phyloP scores from a whole-genome alignment of 805 yeast species.

The Lipomyces yamanashiensis region DNA sequence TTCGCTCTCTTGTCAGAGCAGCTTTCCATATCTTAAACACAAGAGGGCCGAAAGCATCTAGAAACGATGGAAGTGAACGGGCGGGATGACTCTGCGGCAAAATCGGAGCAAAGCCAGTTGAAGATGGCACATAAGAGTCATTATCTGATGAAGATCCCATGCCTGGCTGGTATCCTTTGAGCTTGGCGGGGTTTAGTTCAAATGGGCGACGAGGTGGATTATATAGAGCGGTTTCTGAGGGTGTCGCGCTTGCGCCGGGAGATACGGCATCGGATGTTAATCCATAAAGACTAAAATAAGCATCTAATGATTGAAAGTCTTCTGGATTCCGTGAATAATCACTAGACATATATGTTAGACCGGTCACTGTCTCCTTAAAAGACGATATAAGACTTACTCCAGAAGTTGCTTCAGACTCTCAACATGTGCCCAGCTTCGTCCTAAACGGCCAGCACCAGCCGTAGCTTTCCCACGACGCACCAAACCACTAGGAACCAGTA shows the following conservation, averaged over 20 bases:
- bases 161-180: constrained; percentile 10
- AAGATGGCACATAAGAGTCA: constrained; percentile 47
- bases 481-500: constrained; percentile 45
- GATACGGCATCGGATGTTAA: constrained; percentile 41
- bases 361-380: not conserved
- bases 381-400: constrained; percentile 18
- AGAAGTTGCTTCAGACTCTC: constrained; percentile 46
- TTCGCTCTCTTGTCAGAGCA: constrained; percentile 60
- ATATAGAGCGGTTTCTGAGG: constrained; percentile 49
- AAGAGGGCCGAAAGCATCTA: constrained; percentile 65
- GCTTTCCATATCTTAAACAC: constrained; percentile 68
- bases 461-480: constrained; percentile 25
- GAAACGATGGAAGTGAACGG: constrained; percentile 48
- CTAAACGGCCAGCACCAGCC: constrained; percentile 29
- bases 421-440: constrained; percentile 43
- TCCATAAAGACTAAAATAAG: constrained; percentile 25
- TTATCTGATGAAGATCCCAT: constrained; percentile 12
- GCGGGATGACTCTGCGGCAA: constrained; percentile 44
- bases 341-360: constrained; percentile 4
- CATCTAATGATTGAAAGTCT: constrained; percentile 23
- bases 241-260: constrained; percentile 49
- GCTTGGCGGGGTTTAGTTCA: constrained; percentile 25
- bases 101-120: constrained; percentile 40
- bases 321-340: constrained; percentile 22
- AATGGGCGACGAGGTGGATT: constrained; percentile 35